Percentiles rank a stretch among this genome's conserved stretches.
These are phyloP conservation scores for Clarireedia monteithiana DNA, from an alignment of 2,329 filamentous ascomycete genomes.

Conservation along the genomic window DNA sequence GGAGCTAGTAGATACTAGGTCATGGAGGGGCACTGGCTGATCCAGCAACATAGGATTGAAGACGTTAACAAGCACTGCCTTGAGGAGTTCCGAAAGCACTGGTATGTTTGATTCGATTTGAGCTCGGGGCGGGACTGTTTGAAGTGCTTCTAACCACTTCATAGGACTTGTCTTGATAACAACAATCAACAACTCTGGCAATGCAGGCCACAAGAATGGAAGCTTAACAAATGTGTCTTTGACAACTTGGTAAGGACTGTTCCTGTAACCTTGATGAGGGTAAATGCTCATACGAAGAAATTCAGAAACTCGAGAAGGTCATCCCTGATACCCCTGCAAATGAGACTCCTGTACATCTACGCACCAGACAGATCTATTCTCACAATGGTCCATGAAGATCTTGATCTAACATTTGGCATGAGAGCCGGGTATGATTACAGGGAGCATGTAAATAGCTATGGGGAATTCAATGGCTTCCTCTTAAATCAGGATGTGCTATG, in stretches of 20 bases:
- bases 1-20: not conserved
- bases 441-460: slow-evolving; percentile 8
- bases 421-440: not conserved
- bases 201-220: slow-evolving; percentile 80
- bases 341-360: slow-evolving; percentile 66
- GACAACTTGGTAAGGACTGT: slow-evolving; percentile 73
- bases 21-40: slow-evolving; percentile 5
- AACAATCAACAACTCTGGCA: slow-evolving; percentile 98
- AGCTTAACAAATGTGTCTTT: slow-evolving; percentile 90
- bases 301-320: slow-evolving; percentile 70
- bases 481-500: too few relatives aligned
- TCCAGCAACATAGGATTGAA: slow-evolving; percentile 56
- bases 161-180: slow-evolving; percentile 77
- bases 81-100: slow-evolving; percentile 84
- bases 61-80: slow-evolving; percentile 96
- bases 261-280: not conserved
- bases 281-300: not conserved
- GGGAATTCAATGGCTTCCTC: not conserved
- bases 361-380: slow-evolving; percentile 48
- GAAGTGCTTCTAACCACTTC: not conserved
- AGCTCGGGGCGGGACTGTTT: not conserved
- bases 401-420: not conserved
- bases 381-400: slow-evolving; percentile 9
- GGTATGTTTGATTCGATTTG: slow-evolving; percentile 28
- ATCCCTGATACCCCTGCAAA: slow-evolving; percentile 67